Percentiles rank a stretch among this genome's conserved stretches.
Evolutionary conservation across 2,329 filamentous ascomycete species (phyloP).

Genomic region (Corynespora cassiicola): DNA sequence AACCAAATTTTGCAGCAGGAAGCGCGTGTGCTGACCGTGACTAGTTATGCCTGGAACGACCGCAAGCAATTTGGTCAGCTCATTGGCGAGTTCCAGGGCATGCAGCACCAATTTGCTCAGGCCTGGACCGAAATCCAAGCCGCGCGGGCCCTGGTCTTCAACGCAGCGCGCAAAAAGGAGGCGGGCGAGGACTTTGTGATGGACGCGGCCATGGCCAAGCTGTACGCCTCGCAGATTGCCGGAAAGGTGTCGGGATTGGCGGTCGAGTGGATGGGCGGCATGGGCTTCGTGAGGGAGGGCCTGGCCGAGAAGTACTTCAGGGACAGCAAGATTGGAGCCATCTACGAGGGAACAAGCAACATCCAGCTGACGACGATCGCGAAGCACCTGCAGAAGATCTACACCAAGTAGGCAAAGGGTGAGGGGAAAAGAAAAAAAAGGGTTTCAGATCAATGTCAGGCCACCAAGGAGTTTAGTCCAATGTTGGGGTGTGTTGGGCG

Average conservation of each 20-base stretch:
- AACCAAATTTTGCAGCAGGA: background rate
- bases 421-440: too few relatives aligned
- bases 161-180: conserved; percentile 97
- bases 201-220: conserved; percentile 98
- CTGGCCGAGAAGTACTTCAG: conserved; percentile 98
- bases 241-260: conserved; percentile 83
- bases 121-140: conserved; percentile 93
- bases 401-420: conserved; percentile 57
- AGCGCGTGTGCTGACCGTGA: conserved; percentile 15
- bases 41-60: conserved; percentile 94
- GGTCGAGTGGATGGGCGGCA: conserved; percentile 99
- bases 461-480: conserved; percentile 1
- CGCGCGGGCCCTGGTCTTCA: conserved; percentile 91
- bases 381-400: conserved; percentile 72
- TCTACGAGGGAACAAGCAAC: conserved; percentile 90
- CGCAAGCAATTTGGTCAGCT: conserved; percentile 94
- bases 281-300: conserved; percentile 97
- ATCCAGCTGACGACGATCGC: conserved; percentile 75
- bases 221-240: conserved; percentile 92
- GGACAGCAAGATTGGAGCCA: conserved; percentile 98
- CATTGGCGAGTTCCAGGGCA: conserved; percentile 96
- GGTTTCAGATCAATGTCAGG: conserved; percentile 3
- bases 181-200: conserved; percentile 92
- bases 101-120: conserved; percentile 99
- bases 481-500: too few relatives aligned